phyloP scores from a whole-genome alignment of 2,329 filamentous ascomycete species.

The Pseudogymnoascus sp. region DNA sequence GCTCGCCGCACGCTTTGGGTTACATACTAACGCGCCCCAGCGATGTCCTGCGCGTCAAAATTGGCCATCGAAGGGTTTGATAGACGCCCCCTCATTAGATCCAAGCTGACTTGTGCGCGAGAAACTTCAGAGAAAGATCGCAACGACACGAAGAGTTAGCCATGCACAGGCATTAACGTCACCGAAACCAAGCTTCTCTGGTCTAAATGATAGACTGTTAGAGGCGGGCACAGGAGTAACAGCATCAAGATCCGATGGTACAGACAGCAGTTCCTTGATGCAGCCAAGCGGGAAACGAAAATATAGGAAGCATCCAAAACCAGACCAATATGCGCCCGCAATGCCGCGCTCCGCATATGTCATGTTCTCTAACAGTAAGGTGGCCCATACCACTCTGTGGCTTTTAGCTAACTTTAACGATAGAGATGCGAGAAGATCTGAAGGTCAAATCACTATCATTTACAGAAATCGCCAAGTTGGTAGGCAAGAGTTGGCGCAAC shows the following conservation, averaged over 20 bases:
- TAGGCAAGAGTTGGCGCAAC: constrained; percentile 70
- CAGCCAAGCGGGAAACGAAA: constrained; percentile 56
- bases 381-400: not conserved
- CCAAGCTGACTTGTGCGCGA: constrained; percentile 42
- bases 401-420: constrained; percentile 16
- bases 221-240: constrained; percentile 49
- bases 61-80: constrained; percentile 71
- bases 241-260: constrained; percentile 34
- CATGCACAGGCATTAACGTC: constrained; percentile 29
- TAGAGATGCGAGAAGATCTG: constrained; percentile 65
- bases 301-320: constrained; percentile 70
- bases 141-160: too few species aligned
- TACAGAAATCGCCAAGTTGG: constrained; percentile 70
- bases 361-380: constrained; percentile 68
- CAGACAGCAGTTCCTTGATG: constrained; percentile 36
- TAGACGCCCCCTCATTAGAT: constrained; percentile 8
- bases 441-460: constrained; percentile 67
- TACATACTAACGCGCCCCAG: constrained; percentile 33
- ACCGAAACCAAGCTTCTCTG: constrained; percentile 26
- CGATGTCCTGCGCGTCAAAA: constrained; percentile 67
- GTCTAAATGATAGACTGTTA: constrained; percentile 44
- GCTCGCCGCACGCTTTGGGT: not conserved
- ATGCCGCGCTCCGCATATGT: constrained; percentile 76
- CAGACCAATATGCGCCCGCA: constrained; percentile 73
- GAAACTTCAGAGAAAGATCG: too few species aligned